These are phyloP conservation scores for Pestalotiopsis sp. DNA, from an alignment of 2,329 filamentous ascomycete species.

Conservation along the genomic window DNA sequence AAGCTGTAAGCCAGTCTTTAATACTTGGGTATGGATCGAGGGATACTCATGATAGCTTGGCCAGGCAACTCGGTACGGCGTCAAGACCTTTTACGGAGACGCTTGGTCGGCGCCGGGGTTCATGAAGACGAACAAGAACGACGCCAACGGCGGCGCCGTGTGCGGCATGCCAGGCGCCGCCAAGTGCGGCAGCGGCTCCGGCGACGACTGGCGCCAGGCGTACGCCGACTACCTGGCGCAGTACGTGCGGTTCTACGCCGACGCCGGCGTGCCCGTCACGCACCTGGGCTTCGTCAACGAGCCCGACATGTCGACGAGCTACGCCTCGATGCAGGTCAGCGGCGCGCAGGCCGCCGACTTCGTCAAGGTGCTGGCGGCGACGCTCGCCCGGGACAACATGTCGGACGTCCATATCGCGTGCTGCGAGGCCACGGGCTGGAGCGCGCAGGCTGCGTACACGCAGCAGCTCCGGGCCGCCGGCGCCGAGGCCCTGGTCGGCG, in stretches of 20 bases:
- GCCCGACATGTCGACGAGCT: slow-evolving; percentile 30
- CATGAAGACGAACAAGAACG: slow-evolving; percentile 37
- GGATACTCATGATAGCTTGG: not conserved
- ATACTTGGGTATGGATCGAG: not conserved
- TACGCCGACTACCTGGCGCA: slow-evolving; percentile 40
- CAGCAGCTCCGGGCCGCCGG: slow-evolving; percentile 21
- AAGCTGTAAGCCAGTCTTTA: slow-evolving; percentile 12
- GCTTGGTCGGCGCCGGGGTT: slow-evolving; percentile 36
- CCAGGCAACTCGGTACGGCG: slow-evolving; percentile 33
- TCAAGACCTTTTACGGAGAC: slow-evolving; percentile 47
- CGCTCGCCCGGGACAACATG: slow-evolving; percentile 33
- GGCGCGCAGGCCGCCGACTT: slow-evolving; percentile 53
- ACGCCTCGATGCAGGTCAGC: slow-evolving; percentile 49
- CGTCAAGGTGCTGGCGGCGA: slow-evolving; percentile 48
- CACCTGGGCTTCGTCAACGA: slow-evolving; percentile 31
- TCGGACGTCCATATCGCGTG: slow-evolving; percentile 35
- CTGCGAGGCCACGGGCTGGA: slow-evolving; percentile 44
- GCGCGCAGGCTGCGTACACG: slow-evolving; percentile 14
- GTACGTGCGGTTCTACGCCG: slow-evolving; percentile 37
- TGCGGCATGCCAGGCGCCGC: slow-evolving; percentile 33
- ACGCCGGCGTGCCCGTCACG: slow-evolving; percentile 13
- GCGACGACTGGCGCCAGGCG: slow-evolving; percentile 38
- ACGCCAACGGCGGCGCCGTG: slow-evolving; percentile 27
- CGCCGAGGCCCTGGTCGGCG: slow-evolving; percentile 38
- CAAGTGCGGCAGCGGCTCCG: slow-evolving; percentile 25